These are phyloP conservation scores for Dactylellina parvicollis DNA, from an alignment of 2,329 filamentous ascomycete species.

Conservation along the genomic window DNA sequence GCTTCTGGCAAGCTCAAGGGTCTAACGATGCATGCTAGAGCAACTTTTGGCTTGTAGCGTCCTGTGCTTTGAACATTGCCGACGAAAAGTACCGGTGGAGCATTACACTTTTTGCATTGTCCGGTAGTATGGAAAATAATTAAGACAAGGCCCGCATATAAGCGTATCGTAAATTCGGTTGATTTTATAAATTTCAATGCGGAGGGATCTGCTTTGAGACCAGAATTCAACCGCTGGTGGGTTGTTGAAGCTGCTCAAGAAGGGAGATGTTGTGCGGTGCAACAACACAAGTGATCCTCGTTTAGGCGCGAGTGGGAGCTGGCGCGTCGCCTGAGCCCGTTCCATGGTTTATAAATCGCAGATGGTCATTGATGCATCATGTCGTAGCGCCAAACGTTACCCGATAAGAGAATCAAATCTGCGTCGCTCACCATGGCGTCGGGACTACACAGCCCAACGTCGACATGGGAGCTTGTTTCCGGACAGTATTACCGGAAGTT, in stretches of 20 bases:
- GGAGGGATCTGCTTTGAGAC: no score
- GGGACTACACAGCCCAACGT: constrained; percentile 67
- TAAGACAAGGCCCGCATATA: no score
- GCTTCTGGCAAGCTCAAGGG: no score
- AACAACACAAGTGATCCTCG: constrained; percentile 38
- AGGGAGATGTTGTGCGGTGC: constrained; percentile 24
- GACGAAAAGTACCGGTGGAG: no score
- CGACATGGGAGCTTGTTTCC: constrained; percentile 93
- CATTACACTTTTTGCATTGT: no score
- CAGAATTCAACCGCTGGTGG: no score
- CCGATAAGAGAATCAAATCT: constrained; percentile 27
- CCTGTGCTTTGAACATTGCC: no score
- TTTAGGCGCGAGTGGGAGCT: constrained; percentile 25
- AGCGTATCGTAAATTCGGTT: no score
- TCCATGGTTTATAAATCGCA: constrained; percentile 3
- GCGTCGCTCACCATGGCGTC: constrained; percentile 54
- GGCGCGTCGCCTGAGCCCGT: constrained; percentile 43
- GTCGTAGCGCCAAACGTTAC: constrained; percentile 42
- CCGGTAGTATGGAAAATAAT: no score
- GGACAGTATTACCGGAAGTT: constrained; percentile 95
- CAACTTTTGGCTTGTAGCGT: no score
- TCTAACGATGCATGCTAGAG: no score
- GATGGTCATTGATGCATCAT: constrained; percentile 34
- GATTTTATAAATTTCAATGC: no score
- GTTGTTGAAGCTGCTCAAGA: background rate